Conservation (phyloP, 768 basidiomycete species). For the Suillus lakei region DNA sequence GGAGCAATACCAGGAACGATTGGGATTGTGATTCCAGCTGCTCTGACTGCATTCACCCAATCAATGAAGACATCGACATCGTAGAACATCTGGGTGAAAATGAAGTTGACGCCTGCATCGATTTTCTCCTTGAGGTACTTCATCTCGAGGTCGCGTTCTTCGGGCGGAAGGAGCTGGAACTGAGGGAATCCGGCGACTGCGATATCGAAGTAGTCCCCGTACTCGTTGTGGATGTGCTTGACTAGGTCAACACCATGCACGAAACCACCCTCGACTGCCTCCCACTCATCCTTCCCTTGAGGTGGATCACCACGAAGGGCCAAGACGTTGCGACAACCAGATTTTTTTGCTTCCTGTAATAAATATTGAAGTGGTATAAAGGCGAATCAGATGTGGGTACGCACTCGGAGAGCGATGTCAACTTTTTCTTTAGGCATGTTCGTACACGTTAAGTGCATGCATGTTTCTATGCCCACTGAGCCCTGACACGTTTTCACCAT, state of each 20-base stretch:
- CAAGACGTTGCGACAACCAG: slow-evolving; percentile 91
- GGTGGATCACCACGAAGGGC: slow-evolving; percentile 95
- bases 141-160: slow-evolving; percentile 80
- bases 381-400: slow-evolving; percentile 32
- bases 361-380: slow-evolving; percentile 9
- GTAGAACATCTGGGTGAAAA: slow-evolving; percentile 99
- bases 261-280: slow-evolving; percentile 90
- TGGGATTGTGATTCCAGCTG: slow-evolving; percentile 85
- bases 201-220: slow-evolving; percentile 95
- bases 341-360: slow-evolving; percentile 80
- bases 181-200: slow-evolving; percentile 95
- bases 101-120: slow-evolving; percentile 88
- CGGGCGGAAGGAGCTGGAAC: slow-evolving; percentile 70
- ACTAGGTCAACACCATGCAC: slow-evolving; percentile 92
- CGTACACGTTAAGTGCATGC: slow-evolving; percentile 98
- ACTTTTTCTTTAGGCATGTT: slow-evolving; percentile 98
- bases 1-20: slow-evolving; percentile 95
- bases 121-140: slow-evolving; percentile 88
- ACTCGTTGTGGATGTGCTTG: slow-evolving; percentile 77
- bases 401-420: slow-evolving; percentile 84
- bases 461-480: slow-evolving; percentile 92
- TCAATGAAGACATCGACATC: slow-evolving; percentile 88
- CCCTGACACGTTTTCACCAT: slow-evolving; percentile 95
- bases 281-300: slow-evolving; percentile 87
- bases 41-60: slow-evolving; percentile 87